A percentile compares a stretch with the other conserved stretches of the same genome.
Evolutionary conservation across 345 rosid species (phyloP).

Genomic region (Geranium rotundifolium): DNA sequence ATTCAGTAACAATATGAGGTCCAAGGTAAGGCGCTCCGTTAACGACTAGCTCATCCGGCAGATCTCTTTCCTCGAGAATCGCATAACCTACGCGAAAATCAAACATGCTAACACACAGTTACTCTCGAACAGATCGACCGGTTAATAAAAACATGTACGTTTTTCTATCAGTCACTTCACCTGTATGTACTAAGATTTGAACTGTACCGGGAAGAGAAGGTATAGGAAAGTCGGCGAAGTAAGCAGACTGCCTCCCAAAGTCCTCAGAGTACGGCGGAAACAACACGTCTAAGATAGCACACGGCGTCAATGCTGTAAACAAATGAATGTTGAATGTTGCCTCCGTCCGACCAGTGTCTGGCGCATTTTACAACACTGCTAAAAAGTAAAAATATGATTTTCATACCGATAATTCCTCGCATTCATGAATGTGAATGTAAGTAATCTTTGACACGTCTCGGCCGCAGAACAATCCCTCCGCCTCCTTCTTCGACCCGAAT

Average conservation of each 20-base stretch:
- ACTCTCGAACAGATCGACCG: no score
- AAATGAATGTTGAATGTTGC: conserved; percentile 44
- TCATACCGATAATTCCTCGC: conserved; percentile 25
- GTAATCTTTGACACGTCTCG: conserved; percentile 22
- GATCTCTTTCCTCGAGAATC: no score
- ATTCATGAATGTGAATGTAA: conserved; percentile 34
- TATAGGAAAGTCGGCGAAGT: conserved; percentile 23
- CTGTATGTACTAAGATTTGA: no score
- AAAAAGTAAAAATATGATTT: conserved; percentile 25
- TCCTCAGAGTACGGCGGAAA: conserved; percentile 44
- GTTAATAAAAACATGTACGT: no score
- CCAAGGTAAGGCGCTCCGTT: no score
- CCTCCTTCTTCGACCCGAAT: conserved; percentile 4
- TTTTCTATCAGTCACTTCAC: no score
- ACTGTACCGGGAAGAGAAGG: conserved; percentile 28
- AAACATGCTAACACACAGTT: no score
- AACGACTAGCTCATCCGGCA: no score
- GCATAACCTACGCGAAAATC: no score
- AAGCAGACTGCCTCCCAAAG: conserved; percentile 30
- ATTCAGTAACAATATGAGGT: no score
- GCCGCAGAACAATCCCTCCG: conserved; percentile 17
- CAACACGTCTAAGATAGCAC: conserved; percentile 38
- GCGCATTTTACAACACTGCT: conserved; percentile 21
- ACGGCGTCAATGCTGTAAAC: conserved; percentile 40
- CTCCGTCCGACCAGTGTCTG: conserved; percentile 26